Evolutionary conservation across 805 yeast species (phyloP), one percentile per base, ranked within the genome.

Genomic region (Ogataea salicorniae): DNA sequence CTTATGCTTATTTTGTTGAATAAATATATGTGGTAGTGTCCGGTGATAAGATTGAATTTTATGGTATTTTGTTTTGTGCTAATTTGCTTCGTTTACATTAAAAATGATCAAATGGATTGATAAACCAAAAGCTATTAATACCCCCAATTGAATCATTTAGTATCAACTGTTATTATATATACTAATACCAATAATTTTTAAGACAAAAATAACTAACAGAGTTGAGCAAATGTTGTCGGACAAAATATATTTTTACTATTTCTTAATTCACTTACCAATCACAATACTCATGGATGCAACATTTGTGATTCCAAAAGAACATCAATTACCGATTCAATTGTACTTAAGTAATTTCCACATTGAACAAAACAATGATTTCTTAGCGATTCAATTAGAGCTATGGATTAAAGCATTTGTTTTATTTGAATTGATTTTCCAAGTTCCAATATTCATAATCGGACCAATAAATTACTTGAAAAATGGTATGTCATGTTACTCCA

Each of bases 351-450:
- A 71, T 3, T 80, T 79, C 66, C 97, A 94, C 59, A 67, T 87
- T 18, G 36, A 62, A 4, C 53, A 64, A 16, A 88, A 90, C 68
- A 79, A 84, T 45, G 99, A 92, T 64, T 81, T 87, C 52, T 67
- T 92, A 22, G 60, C 64, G 2, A 15, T 47, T 2, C 92, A 95
- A 1, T 47, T 59, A 11, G 61, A 58, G 34, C 55, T 69, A 2
- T 92, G 97, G 97, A 74, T 92, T 43, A 68, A 74, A 47, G 63
- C 76, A 35, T 89, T 86, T 64, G 95, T 90, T 1, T 64, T 75
- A 55, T 61, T 88, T 47, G 99, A 92, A 64, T 51, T 91, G 37
- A 43, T 80, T 3, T 74, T 85, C 54, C 99, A 92, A 67, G 62
- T 87, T 44, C 99, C 99, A 1, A 71, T 87, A 29, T 94, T 94